phyloP scores from a whole-genome alignment of 2,329 filamentous ascomycete species.

The Graphium sp. region DNA sequence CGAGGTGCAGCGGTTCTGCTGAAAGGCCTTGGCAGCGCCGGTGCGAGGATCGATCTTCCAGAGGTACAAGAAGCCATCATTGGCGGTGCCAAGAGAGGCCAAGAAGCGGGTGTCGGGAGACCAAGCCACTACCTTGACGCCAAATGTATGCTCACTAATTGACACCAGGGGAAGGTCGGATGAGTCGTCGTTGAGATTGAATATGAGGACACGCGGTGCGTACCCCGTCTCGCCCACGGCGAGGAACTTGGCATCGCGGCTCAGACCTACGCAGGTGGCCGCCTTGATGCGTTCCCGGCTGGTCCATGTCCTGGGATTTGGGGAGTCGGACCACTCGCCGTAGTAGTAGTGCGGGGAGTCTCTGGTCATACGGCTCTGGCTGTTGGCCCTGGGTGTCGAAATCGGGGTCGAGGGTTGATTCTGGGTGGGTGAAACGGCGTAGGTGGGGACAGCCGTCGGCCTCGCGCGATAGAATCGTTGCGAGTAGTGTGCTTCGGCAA shows the following conservation, averaged over 20 bases:
- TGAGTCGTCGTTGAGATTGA: conserved; percentile 64
- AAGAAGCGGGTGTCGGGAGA: conserved; percentile 74
- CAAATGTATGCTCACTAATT: conserved; percentile 78
- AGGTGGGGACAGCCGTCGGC: conserved; percentile 53
- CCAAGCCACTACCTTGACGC: conserved; percentile 78
- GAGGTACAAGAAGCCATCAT: conserved; percentile 87
- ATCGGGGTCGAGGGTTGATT: conserved; percentile 31
- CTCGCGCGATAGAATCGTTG: conserved; percentile 87
- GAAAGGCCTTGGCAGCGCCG: conserved; percentile 60
- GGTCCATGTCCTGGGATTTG: conserved; percentile 59
- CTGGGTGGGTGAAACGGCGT: conserved; percentile 36
- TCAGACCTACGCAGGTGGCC: conserved; percentile 78
- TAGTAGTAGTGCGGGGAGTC: conserved; percentile 25
- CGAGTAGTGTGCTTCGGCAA: conserved; percentile 48
- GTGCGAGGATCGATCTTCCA: conserved; percentile 77
- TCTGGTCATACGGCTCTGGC: conserved; percentile 38
- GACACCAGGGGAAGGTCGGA: conserved; percentile 71
- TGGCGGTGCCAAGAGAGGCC: conserved; percentile 73
- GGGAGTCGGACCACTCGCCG: conserved; percentile 43
- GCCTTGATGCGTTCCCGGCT: conserved; percentile 89
- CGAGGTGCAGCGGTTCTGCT: conserved; percentile 85
- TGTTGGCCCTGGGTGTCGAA: conserved; percentile 43
- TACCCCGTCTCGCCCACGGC: conserved; percentile 95
- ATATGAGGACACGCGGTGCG: conserved; percentile 78
- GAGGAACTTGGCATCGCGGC: conserved; percentile 70